Evolutionary conservation across 768 basidiomycete genomes (phyloP).

Genomic region (Imleria badia): DNA sequence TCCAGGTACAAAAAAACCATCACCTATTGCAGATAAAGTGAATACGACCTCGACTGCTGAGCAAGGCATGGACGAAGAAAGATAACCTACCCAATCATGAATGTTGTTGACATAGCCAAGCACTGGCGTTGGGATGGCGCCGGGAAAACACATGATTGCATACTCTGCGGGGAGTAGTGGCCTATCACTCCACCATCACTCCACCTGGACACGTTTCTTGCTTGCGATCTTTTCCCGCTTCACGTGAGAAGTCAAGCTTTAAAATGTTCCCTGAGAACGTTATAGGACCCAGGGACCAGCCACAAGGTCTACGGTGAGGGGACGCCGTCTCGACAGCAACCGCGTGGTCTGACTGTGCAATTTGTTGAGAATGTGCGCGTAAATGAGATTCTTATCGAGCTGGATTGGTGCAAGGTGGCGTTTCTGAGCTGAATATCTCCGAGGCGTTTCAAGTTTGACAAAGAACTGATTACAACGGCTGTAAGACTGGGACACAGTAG

Average conservation of each 20-base stretch:
- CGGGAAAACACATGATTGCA: background rate
- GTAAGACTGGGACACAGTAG: background rate
- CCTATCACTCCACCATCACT: background rate
- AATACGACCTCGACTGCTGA: background rate
- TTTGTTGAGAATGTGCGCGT: background rate
- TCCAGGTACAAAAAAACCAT: background rate
- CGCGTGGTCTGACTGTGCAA: background rate
- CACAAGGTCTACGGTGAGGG: background rate
- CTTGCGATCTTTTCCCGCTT: background rate
- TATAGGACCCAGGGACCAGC: background rate
- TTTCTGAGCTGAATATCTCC: too few species aligned
- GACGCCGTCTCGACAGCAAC: background rate
- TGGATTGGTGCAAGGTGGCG: too few species aligned
- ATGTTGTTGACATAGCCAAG: background rate
- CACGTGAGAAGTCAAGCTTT: constrained; percentile 1
- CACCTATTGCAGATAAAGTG: background rate
- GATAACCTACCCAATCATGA: background rate
- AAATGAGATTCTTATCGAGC: background rate
- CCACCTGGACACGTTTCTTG: background rate
- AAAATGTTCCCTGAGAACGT: background rate
- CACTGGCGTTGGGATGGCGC: background rate
- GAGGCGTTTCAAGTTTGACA: background rate
- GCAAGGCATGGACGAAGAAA: background rate
- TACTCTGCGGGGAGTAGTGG: background rate
- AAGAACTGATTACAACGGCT: too few species aligned